These are phyloP conservation scores for Neofusicoccum ribis DNA, from an alignment of 2,329 filamentous ascomycete species.

Conservation along the genomic window DNA sequence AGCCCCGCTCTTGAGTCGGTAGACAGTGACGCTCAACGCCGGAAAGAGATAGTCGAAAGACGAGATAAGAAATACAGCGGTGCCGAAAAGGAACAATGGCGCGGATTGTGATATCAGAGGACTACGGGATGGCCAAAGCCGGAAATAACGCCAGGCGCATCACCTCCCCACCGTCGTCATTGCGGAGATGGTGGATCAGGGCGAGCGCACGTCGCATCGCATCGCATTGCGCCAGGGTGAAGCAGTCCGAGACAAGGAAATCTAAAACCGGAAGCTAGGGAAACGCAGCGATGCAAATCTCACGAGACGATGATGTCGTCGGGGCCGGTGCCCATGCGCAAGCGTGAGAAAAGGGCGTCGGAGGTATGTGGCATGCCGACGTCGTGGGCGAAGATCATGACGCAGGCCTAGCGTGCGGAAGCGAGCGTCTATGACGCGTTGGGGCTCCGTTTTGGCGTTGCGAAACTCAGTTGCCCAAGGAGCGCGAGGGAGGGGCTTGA, in stretches of 20 bases:
- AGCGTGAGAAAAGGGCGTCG: conserved; percentile 1
- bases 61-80: neutral
- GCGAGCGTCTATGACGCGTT: conserved; percentile 16
- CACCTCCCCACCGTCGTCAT: neutral
- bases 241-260: neutral
- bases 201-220: neutral
- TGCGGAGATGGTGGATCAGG: neutral
- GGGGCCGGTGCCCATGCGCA: neutral
- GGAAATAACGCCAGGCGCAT: neutral
- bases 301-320: conserved; percentile 11
- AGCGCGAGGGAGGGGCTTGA: conserved; percentile 7
- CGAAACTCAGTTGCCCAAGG: conserved; percentile 4
- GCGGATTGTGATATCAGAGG: neutral
- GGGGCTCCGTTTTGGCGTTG: neutral
- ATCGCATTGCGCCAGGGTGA: neutral
- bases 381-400: conserved; percentile 17
- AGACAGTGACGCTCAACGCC: conserved; percentile 11
- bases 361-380: conserved; percentile 10
- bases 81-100: neutral
- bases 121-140: neutral
- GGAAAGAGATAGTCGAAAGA: neutral
- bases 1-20: neutral
- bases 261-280: conserved; percentile 4
- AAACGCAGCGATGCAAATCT: conserved; percentile 9
- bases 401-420: conserved; percentile 15